A percentile compares a stretch with the other conserved stretches of the same genome.
These are phyloP conservation scores for Alternaria ventricosa DNA, from an alignment of 2,329 filamentous ascomycete genomes.

Conservation along the genomic window DNA sequence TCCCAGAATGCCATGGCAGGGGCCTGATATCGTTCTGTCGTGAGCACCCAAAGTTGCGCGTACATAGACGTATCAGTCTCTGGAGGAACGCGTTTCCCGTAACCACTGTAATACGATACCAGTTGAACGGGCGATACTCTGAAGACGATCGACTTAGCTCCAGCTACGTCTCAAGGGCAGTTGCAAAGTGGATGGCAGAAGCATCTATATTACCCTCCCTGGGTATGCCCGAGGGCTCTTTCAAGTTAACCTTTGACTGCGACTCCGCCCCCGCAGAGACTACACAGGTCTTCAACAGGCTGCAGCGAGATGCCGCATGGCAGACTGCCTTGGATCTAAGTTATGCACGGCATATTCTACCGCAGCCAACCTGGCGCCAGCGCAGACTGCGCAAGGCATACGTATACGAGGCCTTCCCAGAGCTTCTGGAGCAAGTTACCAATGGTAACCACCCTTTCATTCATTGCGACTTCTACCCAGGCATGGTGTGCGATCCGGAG, in stretches of 20 bases:
- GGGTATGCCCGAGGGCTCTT: not conserved
- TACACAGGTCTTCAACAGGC: accelerated
- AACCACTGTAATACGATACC: not conserved
- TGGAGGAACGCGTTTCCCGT: not conserved
- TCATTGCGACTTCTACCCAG: not conserved
- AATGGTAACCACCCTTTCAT: not conserved
- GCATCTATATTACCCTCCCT: not conserved
- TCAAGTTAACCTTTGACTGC: not conserved
- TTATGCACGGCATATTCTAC: not conserved
- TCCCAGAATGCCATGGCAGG: not conserved
- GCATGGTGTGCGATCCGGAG: not conserved
- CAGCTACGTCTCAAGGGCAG: not conserved
- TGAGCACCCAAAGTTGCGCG: not conserved
- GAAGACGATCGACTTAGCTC: not conserved
- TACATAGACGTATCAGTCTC: not conserved
- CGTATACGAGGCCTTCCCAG: not conserved
- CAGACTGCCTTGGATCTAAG: not conserved
- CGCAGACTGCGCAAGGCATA: not conserved
- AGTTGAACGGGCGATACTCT: too few relatives aligned
- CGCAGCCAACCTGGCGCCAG: not conserved
- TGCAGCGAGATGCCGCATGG: not conserved
- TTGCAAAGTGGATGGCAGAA: not conserved
- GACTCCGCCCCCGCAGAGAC: not conserved
- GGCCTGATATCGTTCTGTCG: not conserved
- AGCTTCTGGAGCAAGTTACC: not conserved